Base-by-base conservation (phyloP, 2,329 filamentous ascomycete genomes). In the Talaromyces sp. region DNA sequence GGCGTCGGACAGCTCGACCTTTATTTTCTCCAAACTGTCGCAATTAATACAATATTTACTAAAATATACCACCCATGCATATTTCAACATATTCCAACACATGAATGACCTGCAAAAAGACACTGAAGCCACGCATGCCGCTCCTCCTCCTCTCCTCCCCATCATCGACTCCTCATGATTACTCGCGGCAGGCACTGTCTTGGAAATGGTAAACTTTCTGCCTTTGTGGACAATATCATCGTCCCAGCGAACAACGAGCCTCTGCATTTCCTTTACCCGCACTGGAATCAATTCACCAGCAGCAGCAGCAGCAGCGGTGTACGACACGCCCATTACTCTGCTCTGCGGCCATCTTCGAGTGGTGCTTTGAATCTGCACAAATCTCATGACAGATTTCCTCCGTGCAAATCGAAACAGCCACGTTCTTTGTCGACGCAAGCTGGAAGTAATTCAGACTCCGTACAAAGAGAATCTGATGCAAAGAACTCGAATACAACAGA, bases 201-300 rank as follows among this genome's bases (percentile, higher is more conserved):
- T 63, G 71, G 73, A 70, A 73, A 73, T 68, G 74, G 70, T 67
- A 70, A 68, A 65, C 60, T 75, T 61, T 68, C 68, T 61, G 66
- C 69, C 63, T 64, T 73, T 64, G 66, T 73, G 62, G 72, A 77
- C 66, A 72, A 67, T 62, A 68, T 70, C 65, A 66, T 71, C 65
- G 67, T 69, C 65, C 48, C 61, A 19, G 67, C 70, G 66, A 64
- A 74, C 63, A 72, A 75, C 66, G 76, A 79, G 65, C 76, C 76
- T 62, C 67, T 80, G 52, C 70, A 76, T 17, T 80, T 80, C 61
- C 75, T 79, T 38, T 80, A 79, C 64, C 77, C 77, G 57, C 72
- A 68, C 63, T 78, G 74, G 73, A 7, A 19, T 46, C 43, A 24
- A 3, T 68, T 53, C 64, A 6, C 5, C 24, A 51, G 11, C 24